phyloP scores from a whole-genome alignment of 2,329 filamentous ascomycete species.

The Apiospora saccharicola region DNA sequence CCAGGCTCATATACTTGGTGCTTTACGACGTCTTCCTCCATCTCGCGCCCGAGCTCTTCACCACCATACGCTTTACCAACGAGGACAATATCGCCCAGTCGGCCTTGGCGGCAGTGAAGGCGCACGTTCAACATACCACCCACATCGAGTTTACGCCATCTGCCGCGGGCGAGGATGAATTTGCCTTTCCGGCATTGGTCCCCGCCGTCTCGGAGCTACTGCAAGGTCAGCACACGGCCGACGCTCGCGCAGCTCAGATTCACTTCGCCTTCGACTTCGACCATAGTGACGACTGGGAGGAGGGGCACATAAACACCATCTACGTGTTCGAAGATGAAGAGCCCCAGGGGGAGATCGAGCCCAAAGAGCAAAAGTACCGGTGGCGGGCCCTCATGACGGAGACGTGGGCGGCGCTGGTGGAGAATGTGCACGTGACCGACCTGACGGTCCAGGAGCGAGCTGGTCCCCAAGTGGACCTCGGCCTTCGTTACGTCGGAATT shows the following conservation, averaged over 20 bases:
- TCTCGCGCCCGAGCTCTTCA: not conserved
- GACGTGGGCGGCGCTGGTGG: not conserved
- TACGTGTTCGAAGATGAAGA: not conserved
- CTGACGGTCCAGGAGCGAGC: not conserved
- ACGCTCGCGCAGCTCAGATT: not conserved
- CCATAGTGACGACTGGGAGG: not conserved
- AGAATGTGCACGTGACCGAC: not conserved
- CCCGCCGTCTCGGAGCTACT: not conserved
- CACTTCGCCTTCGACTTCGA: not conserved
- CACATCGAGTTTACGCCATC: not conserved
- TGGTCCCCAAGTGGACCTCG: not conserved
- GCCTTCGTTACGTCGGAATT: not conserved
- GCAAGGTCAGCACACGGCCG: not conserved
- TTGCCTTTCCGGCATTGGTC: not conserved
- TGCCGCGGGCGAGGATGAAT: not conserved
- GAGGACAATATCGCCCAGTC: not conserved
- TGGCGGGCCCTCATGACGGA: not conserved
- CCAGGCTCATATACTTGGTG: no score
- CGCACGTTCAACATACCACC: not conserved
- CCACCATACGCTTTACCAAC: not conserved
- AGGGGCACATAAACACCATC: not conserved
- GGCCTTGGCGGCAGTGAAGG: not conserved
- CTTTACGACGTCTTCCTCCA: not conserved
- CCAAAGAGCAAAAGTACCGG: not conserved
- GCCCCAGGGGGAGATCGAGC: not conserved